phyloP scores from a whole-genome alignment of 192 early-diverging fungal genomes.

The Allomyces macrogynus region DNA sequence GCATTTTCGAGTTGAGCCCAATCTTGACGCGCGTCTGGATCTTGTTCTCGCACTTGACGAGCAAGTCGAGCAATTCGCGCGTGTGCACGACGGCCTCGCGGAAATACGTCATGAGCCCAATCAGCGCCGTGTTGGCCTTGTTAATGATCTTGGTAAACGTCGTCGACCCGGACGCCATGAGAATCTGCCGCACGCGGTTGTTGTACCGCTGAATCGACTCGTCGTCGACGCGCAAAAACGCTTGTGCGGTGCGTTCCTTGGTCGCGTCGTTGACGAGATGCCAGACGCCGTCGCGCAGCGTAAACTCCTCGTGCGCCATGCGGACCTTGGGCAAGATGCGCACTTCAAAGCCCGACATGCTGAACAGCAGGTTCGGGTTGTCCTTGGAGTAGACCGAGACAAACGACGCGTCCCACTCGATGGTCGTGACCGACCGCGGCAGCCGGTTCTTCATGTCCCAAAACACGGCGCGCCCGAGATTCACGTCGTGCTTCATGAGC shows the following conservation, averaged over 20 bases:
- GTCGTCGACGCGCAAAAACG: constrained; percentile 90
- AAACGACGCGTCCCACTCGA: constrained; percentile 90
- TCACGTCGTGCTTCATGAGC: constrained; percentile 96
- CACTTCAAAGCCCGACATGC: constrained; percentile 85
- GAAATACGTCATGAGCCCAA: constrained; percentile 94
- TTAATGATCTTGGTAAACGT: constrained; percentile 98
- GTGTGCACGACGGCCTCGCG: constrained; percentile 96
- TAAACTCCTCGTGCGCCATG: constrained; percentile 66
- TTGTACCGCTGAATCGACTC: constrained; percentile 78
- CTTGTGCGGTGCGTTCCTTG: constrained; percentile 95
- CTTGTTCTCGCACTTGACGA: constrained; percentile 97
- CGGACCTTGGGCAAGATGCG: constrained; percentile 86
- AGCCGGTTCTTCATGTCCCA: constrained; percentile 99
- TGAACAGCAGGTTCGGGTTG: constrained; percentile 92
- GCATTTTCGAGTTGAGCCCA: constrained; percentile 98
- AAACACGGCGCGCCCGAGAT: constrained; percentile 89
- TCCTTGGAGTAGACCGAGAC: constrained; percentile 91
- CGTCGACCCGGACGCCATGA: constrained; percentile 92
- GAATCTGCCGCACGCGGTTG: constrained; percentile 89
- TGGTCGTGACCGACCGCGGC: constrained; percentile 85
- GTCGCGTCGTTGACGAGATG: constrained; percentile 89
- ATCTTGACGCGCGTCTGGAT: constrained; percentile 98
- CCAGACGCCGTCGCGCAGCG: constrained; percentile 71
- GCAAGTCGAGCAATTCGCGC: constrained; percentile 81
- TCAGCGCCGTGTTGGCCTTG: constrained; percentile 79